Evolutionary conservation across 2,329 filamentous ascomycete species (phyloP), one percentile per base, ranked within the genome.

Genomic region (Ceratocystis diversiconidia): DNA sequence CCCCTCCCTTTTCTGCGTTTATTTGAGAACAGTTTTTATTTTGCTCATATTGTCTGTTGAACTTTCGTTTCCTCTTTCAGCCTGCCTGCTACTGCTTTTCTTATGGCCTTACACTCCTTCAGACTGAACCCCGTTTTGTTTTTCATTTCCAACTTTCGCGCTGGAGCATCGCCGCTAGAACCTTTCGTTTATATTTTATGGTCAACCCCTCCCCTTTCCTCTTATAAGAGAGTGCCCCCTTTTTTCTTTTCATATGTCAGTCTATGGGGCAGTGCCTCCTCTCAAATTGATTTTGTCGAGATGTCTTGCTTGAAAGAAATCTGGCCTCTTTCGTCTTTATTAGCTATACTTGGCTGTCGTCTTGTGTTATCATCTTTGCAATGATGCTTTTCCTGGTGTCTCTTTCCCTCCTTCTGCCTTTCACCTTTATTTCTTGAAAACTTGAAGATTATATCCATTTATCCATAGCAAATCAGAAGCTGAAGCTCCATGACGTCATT

Each of bases 351-450:
- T 36, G 12, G 28, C 17, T 8, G 55, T 12, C 15, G 25, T 19
- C 22, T n/a, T 19, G 55, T 19, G 28, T 59, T 19, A 59, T 36
- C 17, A 36, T 59, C 5, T 59, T n/a, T 63, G 44, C 63, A 43
- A 66, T 17, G 48, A 62, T 46, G 15, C 48, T 61, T 61, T 60
- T 52, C 5, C 15, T 55, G 12, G 8, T 66, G 22, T 61, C 63
- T 62, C 46, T 65, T 66, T 32, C 41, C 63, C 48, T 46, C n/a
- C 22, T 41, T 52, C 22, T 50, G 10, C 10, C 48, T 28, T 52
- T 10, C 17, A 32, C 7, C 59, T 44, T 59, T 63, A n/a, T 17
- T 62, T 66, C 15, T 64, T 50, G 41, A 22, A 22, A 15, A 25
- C 46, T 22, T 19, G 3, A 22, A 52, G 22, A 52, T 22, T 52